Evolutionary conservation across 2,329 filamentous ascomycete species (phyloP), one percentile per base, ranked within the genome.

Genomic region (Neoascochyta sp.): DNA sequence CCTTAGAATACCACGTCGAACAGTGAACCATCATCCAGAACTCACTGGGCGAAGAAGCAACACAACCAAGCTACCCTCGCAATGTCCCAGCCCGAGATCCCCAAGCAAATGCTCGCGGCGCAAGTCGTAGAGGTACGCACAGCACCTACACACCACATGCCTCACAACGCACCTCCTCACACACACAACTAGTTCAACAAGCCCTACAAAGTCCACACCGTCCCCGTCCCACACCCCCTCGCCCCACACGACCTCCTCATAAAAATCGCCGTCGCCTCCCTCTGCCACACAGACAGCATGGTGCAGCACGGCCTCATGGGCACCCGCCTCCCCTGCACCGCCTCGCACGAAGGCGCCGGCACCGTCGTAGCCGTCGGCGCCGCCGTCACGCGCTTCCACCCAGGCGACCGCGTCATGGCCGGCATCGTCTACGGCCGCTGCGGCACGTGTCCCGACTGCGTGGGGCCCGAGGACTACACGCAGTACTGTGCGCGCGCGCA

Each of bases 211-310:
- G 61, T 80, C 36, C 66, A 67, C 44, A 57, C 63, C 10, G 54
- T 79, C 17, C 63, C 68, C 9, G 66, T 72, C 1, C 75, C 75
- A 5, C 52, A 55, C 7, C 33, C 54, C 10, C 68, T 78, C 10
- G 54, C 59, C 4, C 65, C 70, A 0, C 47, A 73, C 41, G 76
- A 80, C 41, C 60, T 82, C n/a, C 68, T 80, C 19, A 65, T 81
- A 47, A 77, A 76, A 52, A 64, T 78, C 29, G 75, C 73, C 32
- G 74, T 75, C 10, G 76, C 74, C 7, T 77, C 74, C 1, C 69
- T 78, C 48, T 81, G 77, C 61, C 77, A 81, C 61, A 80, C 78
- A 1, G 77, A 81, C 59, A 56, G 57, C 38, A 76, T 80, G 71
- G 74, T 78, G 4, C 45, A 49, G 5, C 47, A 62, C 2, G 76